Base-by-base conservation (phyloP, 2,329 filamentous ascomycete species). In the Waltergamsia citrina region DNA sequence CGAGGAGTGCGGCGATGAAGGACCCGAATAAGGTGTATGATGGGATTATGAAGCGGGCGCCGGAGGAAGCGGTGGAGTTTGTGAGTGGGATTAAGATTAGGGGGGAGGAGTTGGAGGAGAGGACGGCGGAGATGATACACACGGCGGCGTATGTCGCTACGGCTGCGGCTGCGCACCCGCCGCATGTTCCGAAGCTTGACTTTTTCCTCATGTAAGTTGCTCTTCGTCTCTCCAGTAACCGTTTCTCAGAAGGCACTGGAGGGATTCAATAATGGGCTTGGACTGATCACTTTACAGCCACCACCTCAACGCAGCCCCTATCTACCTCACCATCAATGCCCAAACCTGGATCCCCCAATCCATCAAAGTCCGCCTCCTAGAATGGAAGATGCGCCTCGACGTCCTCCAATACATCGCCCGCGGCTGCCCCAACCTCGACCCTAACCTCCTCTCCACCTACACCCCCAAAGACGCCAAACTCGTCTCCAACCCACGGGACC, bases 321-420 rank as follows among this genome's bases (percentile, higher is more conserved):
- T 94, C 43, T 92, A 90, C 61, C 68, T 85, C 43, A 63, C 66
- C 7, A 68, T 94, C 51, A 69, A 78, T 48, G 59, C 60, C 9
- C 68, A 68, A 42, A 43, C 64, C 24, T 92, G 73, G 71, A 64
- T 87, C 28, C 64, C 74, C 0, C 49, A 58, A 1, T 62, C 65
- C 7, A 62, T 64, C 31, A 90, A 88, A 50, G 62, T 67, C 10
- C 75, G 84, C 6, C 59, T 94, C 0, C 63, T 94, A 7, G 82
- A 92, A 55, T 88, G 78, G 74, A 94, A 93, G 56, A 82, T 79
- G 32, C 74, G 86, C 27, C 58, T 78, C 44, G 84, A 92, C 50
- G 60, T 94, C 6, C 49, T 78, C 6, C 66, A 86, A 57, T 94
- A 93, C 52, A 72, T 79, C 1, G 82, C 80, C 2, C 69, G 81